A percentile compares a stretch with the other conserved stretches of the same genome.
These are phyloP conservation scores for Pseudogymnoascus sp. DNA, from an alignment of 2,329 filamentous ascomycete genomes.

Conservation along the genomic window DNA sequence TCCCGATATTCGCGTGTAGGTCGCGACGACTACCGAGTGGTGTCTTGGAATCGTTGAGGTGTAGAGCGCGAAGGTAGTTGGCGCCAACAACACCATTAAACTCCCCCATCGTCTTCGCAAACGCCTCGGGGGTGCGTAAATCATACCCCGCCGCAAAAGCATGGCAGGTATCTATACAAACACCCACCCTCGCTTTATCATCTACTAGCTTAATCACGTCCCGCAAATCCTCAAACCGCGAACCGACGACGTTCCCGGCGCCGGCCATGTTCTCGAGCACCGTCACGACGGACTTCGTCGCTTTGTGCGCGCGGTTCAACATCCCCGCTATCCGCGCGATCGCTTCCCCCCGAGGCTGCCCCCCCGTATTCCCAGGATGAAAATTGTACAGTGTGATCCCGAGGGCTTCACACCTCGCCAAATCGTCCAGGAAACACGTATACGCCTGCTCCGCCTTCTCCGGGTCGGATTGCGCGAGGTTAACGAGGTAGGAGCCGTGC, in stretches of 20 bases:
- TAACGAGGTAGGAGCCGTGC: slow-evolving; percentile 93
- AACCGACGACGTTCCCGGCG: slow-evolving; percentile 77
- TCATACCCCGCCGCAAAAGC: slow-evolving; percentile 93
- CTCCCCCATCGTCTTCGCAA: slow-evolving; percentile 60
- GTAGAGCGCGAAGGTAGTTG: slow-evolving; percentile 73
- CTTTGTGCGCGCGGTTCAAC: slow-evolving; percentile 72
- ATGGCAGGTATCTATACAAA: slow-evolving; percentile 96
- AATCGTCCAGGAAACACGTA: slow-evolving; percentile 75
- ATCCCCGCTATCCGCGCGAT: slow-evolving; percentile 71
- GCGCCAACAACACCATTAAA: slow-evolving; percentile 74
- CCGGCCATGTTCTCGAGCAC: slow-evolving; percentile 95
- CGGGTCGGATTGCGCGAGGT: slow-evolving; percentile 76
- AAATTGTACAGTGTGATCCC: slow-evolving; percentile 96
- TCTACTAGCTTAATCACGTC: slow-evolving; percentile 74
- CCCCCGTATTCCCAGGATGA: slow-evolving; percentile 78
- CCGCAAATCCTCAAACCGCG: slow-evolving; percentile 74
- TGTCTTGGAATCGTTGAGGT: slow-evolving; percentile 93
- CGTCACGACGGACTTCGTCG: slow-evolving; percentile 67
- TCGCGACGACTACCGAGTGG: slow-evolving; percentile 75
- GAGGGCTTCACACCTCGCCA: slow-evolving; percentile 73
- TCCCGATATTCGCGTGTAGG: slow-evolving; percentile 92
- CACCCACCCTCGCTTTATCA: slow-evolving; percentile 75
- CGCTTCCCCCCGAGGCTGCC: slow-evolving; percentile 56
- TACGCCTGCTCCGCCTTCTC: slow-evolving; percentile 81
- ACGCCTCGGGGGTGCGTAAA: slow-evolving; percentile 64